A percentile compares a stretch with the other conserved stretches of the same genome.
Evolutionary conservation across 1,139 yeast genomes (phyloP).

Genomic region (Arxiozyma telluris): DNA sequence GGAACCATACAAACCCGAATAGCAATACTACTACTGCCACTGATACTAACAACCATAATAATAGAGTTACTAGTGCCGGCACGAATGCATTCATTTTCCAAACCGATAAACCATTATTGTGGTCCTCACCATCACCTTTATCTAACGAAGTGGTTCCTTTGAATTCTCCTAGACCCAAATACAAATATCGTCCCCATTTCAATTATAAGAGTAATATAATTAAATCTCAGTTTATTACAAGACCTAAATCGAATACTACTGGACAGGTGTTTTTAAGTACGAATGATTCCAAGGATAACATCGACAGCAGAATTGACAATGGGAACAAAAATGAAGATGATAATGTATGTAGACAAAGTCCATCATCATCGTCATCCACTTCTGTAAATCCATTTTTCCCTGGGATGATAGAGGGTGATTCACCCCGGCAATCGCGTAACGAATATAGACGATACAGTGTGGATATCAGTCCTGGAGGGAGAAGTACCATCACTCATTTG

Average conservation of each 20-base stretch:
- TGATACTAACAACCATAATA: neutral
- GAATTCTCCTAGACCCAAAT: conserved; percentile 1
- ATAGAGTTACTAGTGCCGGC: neutral
- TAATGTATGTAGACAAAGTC: neutral
- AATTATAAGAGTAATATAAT: neutral
- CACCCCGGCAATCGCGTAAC: neutral
- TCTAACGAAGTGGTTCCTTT: neutral
- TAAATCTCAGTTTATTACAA: neutral
- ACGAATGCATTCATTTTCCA: neutral
- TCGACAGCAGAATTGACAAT: neutral
- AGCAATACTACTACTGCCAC: neutral
- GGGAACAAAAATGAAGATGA: neutral
- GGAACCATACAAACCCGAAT: neutral
- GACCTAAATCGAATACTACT: conserved; percentile 5
- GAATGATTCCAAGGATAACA: neutral
- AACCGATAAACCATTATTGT: neutral
- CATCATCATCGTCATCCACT: neutral
- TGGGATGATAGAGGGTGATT: neutral
- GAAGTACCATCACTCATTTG: neutral
- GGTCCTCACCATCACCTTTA: neutral
- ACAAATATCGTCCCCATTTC: neutral
- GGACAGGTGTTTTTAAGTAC: neutral
- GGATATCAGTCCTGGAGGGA: neutral
- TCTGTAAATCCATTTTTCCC: conserved; percentile 2
- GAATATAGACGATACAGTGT: conserved; percentile 7